These are phyloP conservation scores for Dendryphion nanum DNA, from an alignment of 2,329 filamentous ascomycete genomes.

Conservation along the genomic window DNA sequence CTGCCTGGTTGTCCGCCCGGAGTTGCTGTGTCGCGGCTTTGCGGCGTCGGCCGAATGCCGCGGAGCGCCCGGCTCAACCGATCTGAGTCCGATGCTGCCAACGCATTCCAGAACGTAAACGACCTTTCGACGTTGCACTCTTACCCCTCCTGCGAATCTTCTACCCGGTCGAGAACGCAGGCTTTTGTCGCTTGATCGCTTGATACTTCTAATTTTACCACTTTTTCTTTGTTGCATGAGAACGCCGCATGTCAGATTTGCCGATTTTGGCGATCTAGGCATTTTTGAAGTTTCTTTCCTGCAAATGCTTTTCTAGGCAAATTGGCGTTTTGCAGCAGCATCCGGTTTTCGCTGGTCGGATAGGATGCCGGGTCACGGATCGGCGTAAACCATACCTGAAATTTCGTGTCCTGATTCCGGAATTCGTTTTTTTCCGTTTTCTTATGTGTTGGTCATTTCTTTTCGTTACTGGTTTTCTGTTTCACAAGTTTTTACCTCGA, in stretches of 20 bases:
- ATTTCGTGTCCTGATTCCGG: background rate
- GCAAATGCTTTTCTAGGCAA: background rate
- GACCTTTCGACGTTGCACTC: constrained; percentile 2
- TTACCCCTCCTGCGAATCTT: constrained; percentile 4
- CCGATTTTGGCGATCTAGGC: no score
- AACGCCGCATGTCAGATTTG: no score
- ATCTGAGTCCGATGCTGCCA: constrained; percentile 5
- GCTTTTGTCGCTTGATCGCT: constrained; percentile 1
- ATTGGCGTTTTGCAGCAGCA: background rate
- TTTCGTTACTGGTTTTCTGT: constrained; percentile 3
- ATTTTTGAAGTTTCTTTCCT: no score
- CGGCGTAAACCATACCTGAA: background rate
- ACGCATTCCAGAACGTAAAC: constrained; percentile 23
- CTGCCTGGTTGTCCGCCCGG: constrained; percentile 7
- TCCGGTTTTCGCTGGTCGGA: constrained; percentile 2
- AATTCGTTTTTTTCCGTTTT: constrained; percentile 1
- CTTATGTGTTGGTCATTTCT: background rate
- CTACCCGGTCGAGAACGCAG: constrained; percentile 1
- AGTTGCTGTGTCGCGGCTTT: constrained; percentile 2
- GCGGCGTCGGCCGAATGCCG: constrained; percentile 14
- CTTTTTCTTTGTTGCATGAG: no score
- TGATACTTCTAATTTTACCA: no score
- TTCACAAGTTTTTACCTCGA: constrained; percentile 4
- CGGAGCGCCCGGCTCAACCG: constrained; percentile 7
- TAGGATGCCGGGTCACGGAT: constrained; percentile 1